phyloP scores from a whole-genome alignment of 495 filamentous ascomycete species.

The Jackrogersella minutella region DNA sequence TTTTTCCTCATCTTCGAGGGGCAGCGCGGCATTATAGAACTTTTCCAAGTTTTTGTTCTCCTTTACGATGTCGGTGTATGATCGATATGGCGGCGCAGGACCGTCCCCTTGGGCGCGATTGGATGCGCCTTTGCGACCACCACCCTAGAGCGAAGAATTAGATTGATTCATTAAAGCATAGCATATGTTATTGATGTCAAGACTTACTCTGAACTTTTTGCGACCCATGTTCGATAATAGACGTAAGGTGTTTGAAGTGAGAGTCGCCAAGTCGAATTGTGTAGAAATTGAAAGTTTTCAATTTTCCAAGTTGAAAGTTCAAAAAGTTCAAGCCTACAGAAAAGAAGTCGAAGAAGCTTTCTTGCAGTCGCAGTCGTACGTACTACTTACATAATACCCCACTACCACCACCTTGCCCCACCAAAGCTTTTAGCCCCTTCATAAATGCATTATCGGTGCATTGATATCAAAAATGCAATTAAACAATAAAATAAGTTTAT shows the following conservation, averaged over 20 bases:
- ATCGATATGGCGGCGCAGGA: constrained; percentile 46
- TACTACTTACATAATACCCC: no score
- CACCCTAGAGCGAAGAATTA: constrained; percentile 34
- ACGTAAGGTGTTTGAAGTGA: background rate
- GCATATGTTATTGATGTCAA: background rate
- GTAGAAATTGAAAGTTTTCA: constrained; percentile 22
- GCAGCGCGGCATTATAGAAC: constrained; percentile 80
- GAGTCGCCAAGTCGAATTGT: background rate
- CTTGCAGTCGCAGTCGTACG: no score
- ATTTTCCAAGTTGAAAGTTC: constrained; percentile 2
- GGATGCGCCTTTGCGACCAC: constrained; percentile 42
- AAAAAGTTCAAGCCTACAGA: background rate
- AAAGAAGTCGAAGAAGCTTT: constrained; percentile 7
- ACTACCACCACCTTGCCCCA: constrained; percentile 13
- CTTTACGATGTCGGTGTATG: constrained; percentile 68
- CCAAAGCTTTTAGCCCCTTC: constrained; percentile 16
- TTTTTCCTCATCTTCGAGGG: constrained; percentile 76
- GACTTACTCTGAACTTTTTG: constrained; percentile 41
- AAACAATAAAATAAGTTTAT: background rate
- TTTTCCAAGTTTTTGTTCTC: constrained; percentile 79
- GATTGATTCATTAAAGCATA: constrained; percentile 2
- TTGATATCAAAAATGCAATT: background rate
- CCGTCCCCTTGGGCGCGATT: constrained; percentile 35
- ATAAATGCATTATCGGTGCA: background rate
- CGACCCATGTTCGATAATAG: constrained; percentile 42